Evolutionary conservation across 805 yeast genomes (phyloP), one percentile per base, ranked within the genome.

Genomic region (Saitoella complicata): DNA sequence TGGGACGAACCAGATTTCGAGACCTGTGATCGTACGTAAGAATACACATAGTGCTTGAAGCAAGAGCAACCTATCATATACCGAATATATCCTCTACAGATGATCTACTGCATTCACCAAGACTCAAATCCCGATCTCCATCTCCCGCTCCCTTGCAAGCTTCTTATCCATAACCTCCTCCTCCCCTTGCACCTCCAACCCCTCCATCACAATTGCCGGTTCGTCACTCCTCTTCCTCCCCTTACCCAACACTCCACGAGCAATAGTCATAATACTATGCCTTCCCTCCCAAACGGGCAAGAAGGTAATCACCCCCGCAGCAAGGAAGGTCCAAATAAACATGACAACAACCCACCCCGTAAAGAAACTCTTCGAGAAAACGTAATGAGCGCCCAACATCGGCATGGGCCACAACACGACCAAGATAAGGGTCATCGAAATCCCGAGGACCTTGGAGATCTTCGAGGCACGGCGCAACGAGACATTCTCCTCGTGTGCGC

Each of bases 301-400:
- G 9, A 72, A 46, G 1, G 70, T 59, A 42, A 70, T 73, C 44
- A 66, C 57, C 39, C 59, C 57, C 5, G 41, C 31, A n/a, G 46
- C 46, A 53, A 72, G 67, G 63, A 82, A 83, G 34, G 83, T 64
- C 94, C 94, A 85, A 47, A 84, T 75, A 44, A 86, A 74, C 47
- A 79, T 76, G 32, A 85, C 93, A 35, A 70, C 75, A 41, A 86
- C 72, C 95, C 95, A 86, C 39, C 94, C 95, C 5, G 91, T 81
- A 62, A 85, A 86, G 64, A 83, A 83, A 46, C 60, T 62, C 59
- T 73, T 77, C 44, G 83, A 74, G 62, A 85, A 86, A 37, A 85
- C 67, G 57, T 85, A 85, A 3, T 72, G 70, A 4, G 79, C 57
- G 32, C 94, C 95, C 59, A 79, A 85, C 91, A 86, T 79, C 51